A percentile compares a stretch with the other conserved stretches of the same genome.
These are phyloP conservation scores for Kodamaea plutei DNA, from an alignment of 1,139 yeast genomes.

Conservation along the genomic window DNA sequence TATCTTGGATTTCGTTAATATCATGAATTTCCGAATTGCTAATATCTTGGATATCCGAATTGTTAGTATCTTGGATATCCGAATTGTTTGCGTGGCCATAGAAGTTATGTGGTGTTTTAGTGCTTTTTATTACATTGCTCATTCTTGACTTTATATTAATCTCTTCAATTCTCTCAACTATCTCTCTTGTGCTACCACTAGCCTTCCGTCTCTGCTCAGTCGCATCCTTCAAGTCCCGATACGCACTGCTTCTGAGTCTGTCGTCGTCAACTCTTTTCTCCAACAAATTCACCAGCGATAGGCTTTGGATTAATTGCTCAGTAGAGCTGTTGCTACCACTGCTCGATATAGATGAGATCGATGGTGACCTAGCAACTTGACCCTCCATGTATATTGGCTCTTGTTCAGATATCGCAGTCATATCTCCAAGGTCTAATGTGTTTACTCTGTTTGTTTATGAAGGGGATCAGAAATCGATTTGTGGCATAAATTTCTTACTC, in stretches of 20 bases:
- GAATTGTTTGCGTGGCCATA: too few relatives aligned
- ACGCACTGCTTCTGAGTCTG: neutral
- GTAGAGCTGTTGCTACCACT: slow-evolving; percentile 28
- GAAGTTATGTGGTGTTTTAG: too few relatives aligned
- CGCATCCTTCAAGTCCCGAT: neutral
- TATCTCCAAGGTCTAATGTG: too few relatives aligned
- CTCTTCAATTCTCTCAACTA: slow-evolving; percentile 6
- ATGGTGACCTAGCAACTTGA: slow-evolving; percentile 10
- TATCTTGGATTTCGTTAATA: too few relatives aligned
- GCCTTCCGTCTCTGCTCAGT: neutral
- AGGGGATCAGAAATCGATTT: neutral
- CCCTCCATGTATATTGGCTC: neutral
- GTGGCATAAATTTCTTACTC: neutral
- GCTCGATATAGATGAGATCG: slow-evolving; percentile 27
- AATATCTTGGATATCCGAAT: too few relatives aligned
- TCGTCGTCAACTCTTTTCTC: too few relatives aligned
- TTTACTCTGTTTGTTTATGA: too few relatives aligned
- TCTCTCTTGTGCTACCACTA: slow-evolving; percentile 4
- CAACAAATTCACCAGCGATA: slow-evolving; percentile 15
- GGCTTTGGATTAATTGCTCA: slow-evolving; percentile 26
- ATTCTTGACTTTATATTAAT: slow-evolving; percentile 2
- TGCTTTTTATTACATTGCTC: slow-evolving; percentile 1
- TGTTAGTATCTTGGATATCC: too few relatives aligned
- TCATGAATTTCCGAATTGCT: too few relatives aligned
- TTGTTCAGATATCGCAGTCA: too few relatives aligned